Evolutionary conservation across 176 grass and related monocot species (phyloP), one percentile per base, ranked within the genome.

Genomic region (Oryza rufipogon): DNA sequence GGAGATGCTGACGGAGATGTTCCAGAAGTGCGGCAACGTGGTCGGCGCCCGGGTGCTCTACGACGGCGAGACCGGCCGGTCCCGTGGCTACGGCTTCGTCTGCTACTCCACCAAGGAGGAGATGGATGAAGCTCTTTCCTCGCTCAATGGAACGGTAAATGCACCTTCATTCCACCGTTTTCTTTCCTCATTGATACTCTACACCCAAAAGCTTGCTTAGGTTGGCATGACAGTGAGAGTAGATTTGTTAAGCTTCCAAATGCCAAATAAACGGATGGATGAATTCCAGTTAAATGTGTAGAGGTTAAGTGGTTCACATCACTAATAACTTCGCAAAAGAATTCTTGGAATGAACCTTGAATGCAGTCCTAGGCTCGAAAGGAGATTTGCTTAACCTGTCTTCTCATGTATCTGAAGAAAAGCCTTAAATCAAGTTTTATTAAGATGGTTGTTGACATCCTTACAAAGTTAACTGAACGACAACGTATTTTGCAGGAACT

Each of bases 41-140:
- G 91, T 98, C 0, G 90, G 93, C 1, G 91, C 91, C 7, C 81
- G 96, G 49, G 91, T 98, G 41, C 91, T 98, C 46, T 88, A 87
- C 41, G 93, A 98, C 28, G 96, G 96, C 5, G 96, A 98, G 64
- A 95, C 89, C 0, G 92, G 96, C 11, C 83, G 93, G 6, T 95
- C 93, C 11, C 70, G 96, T 0, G 93, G 96, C 28, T 98, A 98
- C 0, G 96, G 96, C 16, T 98, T 98, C 51, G 91, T 98, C 41
- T 96, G 93, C 87, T 95, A 93, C 70, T 90, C 91, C 1, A 87
- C 84, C 78, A 91, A 84, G 86, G 96, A 98, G 71, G 96, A 98
- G 89, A 96, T 98, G 93, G 91, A 94, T 15, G 80, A 84, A 23
- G 93, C 96, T 0, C 63, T 98, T n/a, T 76, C 88, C 52, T 73